Percentiles rank a stretch among this genome's conserved stretches.
Conservation (phyloP, 805 yeast species). For the Kluyveromyces nonfermentans region DNA sequence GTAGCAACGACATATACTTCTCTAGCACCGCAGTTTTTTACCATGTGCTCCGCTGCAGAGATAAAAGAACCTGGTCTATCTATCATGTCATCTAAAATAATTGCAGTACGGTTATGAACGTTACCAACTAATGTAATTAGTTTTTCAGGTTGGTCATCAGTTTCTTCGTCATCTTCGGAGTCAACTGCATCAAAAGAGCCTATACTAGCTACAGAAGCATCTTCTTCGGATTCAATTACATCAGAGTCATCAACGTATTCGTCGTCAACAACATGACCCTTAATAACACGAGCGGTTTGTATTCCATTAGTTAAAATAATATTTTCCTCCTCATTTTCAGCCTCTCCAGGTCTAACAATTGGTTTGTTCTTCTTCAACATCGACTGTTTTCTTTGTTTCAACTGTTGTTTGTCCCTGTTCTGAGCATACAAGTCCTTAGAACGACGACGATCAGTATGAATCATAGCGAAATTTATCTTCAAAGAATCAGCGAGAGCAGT, state of each 20-base stretch:
- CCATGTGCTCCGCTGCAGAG: constrained; percentile 96
- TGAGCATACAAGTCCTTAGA: constrained; percentile 51
- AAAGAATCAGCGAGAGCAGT: constrained; percentile 96
- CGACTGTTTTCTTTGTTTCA: constrained; percentile 38
- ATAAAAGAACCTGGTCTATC: constrained; percentile 91
- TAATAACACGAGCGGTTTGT: constrained; percentile 91
- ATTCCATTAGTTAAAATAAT: constrained; percentile 68
- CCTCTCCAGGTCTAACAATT: constrained; percentile 33
- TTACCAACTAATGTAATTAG: constrained; percentile 94
- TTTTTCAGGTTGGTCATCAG: constrained; percentile 58
- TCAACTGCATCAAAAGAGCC: constrained; percentile 74
- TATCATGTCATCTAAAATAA: constrained; percentile 92
- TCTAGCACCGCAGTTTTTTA: constrained; percentile 93
- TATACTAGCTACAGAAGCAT: constrained; percentile 54
- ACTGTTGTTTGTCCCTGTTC: constrained; percentile 29
- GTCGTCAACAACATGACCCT: constrained; percentile 95
- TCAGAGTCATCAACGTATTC: constrained; percentile 33
- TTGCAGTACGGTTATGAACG: constrained; percentile 84
- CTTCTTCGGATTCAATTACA: constrained; percentile 27
- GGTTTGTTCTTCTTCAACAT: constrained; percentile 38
- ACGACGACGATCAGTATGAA: constrained; percentile 95
- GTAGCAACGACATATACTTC: constrained; percentile 86
- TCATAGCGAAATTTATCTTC: constrained; percentile 96
- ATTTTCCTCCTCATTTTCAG: constrained; percentile 50
- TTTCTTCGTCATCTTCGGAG: constrained; percentile 83